Conservation (phyloP, 2,329 filamentous ascomycete species). For the Zymoseptoria pseudotritici region DNA sequence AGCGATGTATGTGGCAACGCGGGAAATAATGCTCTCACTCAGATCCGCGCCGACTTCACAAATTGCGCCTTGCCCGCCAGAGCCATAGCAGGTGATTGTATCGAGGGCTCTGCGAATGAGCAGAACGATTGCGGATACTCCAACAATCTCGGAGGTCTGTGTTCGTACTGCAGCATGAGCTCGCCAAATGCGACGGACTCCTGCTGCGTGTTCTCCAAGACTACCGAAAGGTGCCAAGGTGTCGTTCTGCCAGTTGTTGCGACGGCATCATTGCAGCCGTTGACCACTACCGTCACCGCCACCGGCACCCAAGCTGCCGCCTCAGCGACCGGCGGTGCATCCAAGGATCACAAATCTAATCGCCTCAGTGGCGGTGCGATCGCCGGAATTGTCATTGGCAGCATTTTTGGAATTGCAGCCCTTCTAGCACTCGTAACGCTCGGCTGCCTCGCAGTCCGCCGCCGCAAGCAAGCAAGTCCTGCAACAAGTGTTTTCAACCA, state of each 20-base stretch:
- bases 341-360: conserved; percentile 23
- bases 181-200: conserved; percentile 90
- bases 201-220: conserved; percentile 78
- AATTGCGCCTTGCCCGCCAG: conserved; percentile 78
- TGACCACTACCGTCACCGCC: conserved; percentile 58
- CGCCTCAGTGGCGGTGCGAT: conserved; percentile 74
- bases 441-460: conserved; percentile 51
- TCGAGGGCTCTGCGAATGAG: conserved; percentile 72
- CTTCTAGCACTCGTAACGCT: conserved; percentile 57
- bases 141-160: conserved; percentile 65
- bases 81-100: conserved; percentile 67
- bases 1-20: conserved; percentile 68
- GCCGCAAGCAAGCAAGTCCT: conserved; percentile 52
- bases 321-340: conserved; percentile 15
- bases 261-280: conserved; percentile 52
- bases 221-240: conserved; percentile 62
- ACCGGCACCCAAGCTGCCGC: conserved; percentile 28
- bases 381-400: conserved; percentile 82
- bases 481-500: conserved; percentile 79
- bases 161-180: conserved; percentile 75
- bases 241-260: conserved; percentile 64
- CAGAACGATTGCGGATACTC: conserved; percentile 78
- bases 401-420: conserved; percentile 61
- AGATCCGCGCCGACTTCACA: conserved; percentile 87
- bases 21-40: conserved; percentile 55